Evolutionary conservation across 331 rosid species (phyloP), one percentile per base, ranked within the genome.

Genomic region (Malus hybrid): DNA sequence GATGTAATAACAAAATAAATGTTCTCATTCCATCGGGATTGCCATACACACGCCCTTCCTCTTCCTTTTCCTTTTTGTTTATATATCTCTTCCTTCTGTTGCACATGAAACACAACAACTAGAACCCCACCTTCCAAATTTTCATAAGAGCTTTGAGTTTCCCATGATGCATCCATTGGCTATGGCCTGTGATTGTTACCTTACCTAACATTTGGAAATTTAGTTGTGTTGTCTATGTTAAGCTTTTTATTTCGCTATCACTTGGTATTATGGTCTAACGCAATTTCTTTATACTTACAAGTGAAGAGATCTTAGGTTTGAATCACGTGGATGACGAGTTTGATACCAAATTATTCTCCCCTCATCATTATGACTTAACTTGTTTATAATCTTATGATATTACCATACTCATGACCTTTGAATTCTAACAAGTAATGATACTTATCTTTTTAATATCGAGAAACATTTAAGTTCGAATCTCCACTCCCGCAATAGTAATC

Each of bases 1-100:
- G 56, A 50, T 50, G n/a, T 15, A 15, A 16, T 50, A 50, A 50
- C 56, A 50, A 15, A 16, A 31, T 16, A 6, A 2, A 22, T 36
- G 61, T 59, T 44, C 61, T 29, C 24, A 36, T 77, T 27, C 14
- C 78, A 81, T 85, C 61, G 83, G 86, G 86, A 82, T 80, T 76
- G 82, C 81, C 67, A 27, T 66, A 65, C 56, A 61, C 28, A 67
- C 6, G 66, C 70, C 46, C 46, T 39, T 39, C 46, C 46, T 9
- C 70, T 79, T 55, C 73, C 29, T 34, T 50, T 69, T 85, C 33
- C 11, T 48, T 72, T n/a, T 71, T 32, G 22, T 55, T 4, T 50
- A 14, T 20, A 3, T 59, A 7, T 56, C 3, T 0, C 8, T 55
- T 5, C 46, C 46, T 39, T 39, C 46, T 10, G 46, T 9, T 39